Conservation (phyloP, 192 early-diverging fungal species). For the Gamsiella multidivaricata region DNA sequence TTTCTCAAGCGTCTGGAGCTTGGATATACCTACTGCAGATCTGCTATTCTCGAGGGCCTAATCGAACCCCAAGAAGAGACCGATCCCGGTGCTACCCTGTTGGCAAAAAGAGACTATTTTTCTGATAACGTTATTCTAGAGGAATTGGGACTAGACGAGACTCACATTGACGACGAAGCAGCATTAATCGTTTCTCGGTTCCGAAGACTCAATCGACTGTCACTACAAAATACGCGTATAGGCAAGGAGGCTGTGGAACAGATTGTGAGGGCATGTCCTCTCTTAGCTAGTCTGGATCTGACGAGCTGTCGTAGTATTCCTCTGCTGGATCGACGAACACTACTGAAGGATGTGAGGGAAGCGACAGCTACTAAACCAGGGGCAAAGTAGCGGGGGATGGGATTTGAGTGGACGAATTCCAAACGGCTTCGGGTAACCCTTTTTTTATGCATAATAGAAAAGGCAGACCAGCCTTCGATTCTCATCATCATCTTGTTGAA, state of each 20-base stretch:
- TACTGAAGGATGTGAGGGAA: conserved; percentile 27
- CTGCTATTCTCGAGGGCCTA: conserved; percentile 14
- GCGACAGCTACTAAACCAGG: background rate
- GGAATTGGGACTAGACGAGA: conserved; percentile 42
- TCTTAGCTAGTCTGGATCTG: conserved; percentile 27
- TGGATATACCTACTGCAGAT: conserved; percentile 20
- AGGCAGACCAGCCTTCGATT: too few relatives aligned
- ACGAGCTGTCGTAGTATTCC: conserved; percentile 43
- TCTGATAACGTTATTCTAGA: conserved; percentile 16
- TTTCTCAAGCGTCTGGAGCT: conserved; percentile 32
- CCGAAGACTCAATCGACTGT: conserved; percentile 22
- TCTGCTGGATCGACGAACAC: conserved; percentile 21
- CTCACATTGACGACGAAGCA: conserved; percentile 19
- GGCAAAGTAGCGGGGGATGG: background rate
- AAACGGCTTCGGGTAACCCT: too few relatives aligned
- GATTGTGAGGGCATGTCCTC: conserved; percentile 12
- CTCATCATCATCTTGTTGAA: too few relatives aligned
- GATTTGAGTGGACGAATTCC: background rate
- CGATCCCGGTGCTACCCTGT: background rate
- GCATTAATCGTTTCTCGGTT: conserved; percentile 9
- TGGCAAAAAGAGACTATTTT: background rate
- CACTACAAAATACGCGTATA: conserved; percentile 29
- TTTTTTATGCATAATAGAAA: too few relatives aligned
- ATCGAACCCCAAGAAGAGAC: background rate
- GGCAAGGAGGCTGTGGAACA: conserved; percentile 19